Percentiles rank a stretch among this genome's conserved stretches.
Conservation (phyloP, 768 basidiomycete genomes). For the Trametes maxima region DNA sequence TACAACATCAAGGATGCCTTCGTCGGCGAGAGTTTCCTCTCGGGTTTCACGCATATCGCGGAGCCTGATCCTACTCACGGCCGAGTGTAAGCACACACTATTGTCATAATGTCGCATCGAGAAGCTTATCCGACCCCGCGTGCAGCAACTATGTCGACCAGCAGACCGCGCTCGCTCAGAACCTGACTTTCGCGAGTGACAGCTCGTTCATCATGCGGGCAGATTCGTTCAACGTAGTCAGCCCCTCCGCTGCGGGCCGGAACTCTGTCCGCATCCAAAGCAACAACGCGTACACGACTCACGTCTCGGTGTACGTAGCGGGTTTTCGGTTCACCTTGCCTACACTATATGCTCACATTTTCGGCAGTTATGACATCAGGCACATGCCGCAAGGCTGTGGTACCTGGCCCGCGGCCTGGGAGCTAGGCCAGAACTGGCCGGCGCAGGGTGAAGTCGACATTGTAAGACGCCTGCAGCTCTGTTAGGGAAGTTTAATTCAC, state of each 20-base stretch:
- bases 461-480: not conserved
- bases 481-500: not conserved
- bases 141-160: conserved; percentile 48
- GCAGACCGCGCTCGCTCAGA: conserved; percentile 51
- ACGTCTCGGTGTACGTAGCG: conserved; percentile 36
- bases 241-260: conserved; percentile 52
- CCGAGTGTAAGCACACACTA: conserved; percentile 52
- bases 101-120: not conserved
- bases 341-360: not conserved
- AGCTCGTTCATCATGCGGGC: conserved; percentile 58
- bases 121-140: not conserved
- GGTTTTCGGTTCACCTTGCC: conserved; percentile 27
- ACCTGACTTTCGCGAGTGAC: conserved; percentile 59
- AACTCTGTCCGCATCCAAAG: conserved; percentile 60
- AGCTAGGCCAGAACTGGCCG: conserved; percentile 54
- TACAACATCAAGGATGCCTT: conserved; percentile 27
- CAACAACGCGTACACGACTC: conserved; percentile 52
- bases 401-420: conserved; percentile 64
- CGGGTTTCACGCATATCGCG: conserved; percentile 48
- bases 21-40: conserved; percentile 43
- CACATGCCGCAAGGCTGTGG: conserved; percentile 60
- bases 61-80: conserved; percentile 68
- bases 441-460: conserved; percentile 46
- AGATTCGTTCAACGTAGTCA: conserved; percentile 51
- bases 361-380: conserved; percentile 43